Percentiles rank a stretch among this genome's conserved stretches.
These are phyloP conservation scores for Trichoderma gamsii DNA, from an alignment of 495 filamentous ascomycete species.

Conservation along the genomic window DNA sequence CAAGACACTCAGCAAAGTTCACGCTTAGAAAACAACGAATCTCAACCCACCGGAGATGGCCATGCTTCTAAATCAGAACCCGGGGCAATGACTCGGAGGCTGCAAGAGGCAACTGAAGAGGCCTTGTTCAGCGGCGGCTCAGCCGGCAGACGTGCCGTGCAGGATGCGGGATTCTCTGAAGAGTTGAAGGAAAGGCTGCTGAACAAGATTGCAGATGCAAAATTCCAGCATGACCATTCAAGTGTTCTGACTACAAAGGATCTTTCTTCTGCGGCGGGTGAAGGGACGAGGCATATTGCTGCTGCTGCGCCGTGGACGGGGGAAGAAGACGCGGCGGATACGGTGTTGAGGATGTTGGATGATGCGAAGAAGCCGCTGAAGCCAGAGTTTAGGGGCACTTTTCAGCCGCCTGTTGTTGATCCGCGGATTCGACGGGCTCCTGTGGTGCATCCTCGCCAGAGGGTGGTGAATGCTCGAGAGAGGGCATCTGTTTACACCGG, in stretches of 20 bases:
- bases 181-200: slow-evolving; percentile 73
- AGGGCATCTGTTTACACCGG: slow-evolving; percentile 65
- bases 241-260: slow-evolving; percentile 60
- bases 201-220: slow-evolving; percentile 61
- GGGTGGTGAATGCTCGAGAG: slow-evolving; percentile 74
- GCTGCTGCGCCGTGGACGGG: slow-evolving; percentile 72
- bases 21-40: not conserved
- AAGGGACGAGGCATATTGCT: slow-evolving; percentile 67
- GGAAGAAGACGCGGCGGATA: slow-evolving; percentile 63
- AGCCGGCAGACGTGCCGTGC: slow-evolving; percentile 65
- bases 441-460: slow-evolving; percentile 43
- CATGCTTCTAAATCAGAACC: slow-evolving; percentile 17
- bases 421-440: slow-evolving; percentile 47
- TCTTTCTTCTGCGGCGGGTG: slow-evolving; percentile 59
- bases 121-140: slow-evolving; percentile 63
- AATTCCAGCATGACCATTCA: slow-evolving; percentile 65
- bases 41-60: not conserved
- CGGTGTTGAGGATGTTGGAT: slow-evolving; percentile 79
- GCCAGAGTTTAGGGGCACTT: slow-evolving; percentile 37
- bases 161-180: slow-evolving; percentile 81
- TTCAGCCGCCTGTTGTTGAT: slow-evolving; percentile 50
- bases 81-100: slow-evolving; percentile 66
- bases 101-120: slow-evolving; percentile 77
- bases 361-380: slow-evolving; percentile 71
- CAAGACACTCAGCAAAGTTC: not conserved